Base-by-base conservation (phyloP, 768 basidiomycete species). In the Trametes punicea region DNA sequence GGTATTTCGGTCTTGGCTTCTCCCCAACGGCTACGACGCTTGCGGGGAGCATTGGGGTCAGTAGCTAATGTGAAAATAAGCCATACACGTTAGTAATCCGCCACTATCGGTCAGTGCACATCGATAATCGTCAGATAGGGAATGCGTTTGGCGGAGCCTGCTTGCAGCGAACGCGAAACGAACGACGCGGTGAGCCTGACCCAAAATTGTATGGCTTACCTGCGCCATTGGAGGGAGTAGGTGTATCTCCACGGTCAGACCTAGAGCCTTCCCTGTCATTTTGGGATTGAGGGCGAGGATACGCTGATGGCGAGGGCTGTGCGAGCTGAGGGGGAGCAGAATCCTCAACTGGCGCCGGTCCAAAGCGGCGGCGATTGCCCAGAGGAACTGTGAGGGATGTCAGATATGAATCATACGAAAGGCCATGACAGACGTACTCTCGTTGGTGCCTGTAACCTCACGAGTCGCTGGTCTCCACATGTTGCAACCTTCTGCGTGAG, bases 21-120 rank as follows among this genome's bases (percentile, higher is more conserved):
- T 62, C 97, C 97, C 95, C 95, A 99, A 55, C 97, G 90, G 67
- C 94, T 97, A 64, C 93, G 89, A 61, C 96, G 85, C 76, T 98
- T 98, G 61, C 95, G 87, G 63, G 93, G 85, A 62, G 86, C 88
- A 69, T 93, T 90, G 54, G 85, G 80, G 70, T 89, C 85, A 80
- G 84, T 51, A 46, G 53, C 58, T 60, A 29, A 6, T 23, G 36
- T 10, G 36, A 31, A 23, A 6, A 63, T 58, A 55, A 64, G 66
- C 65, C 67, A 71, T 75, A 64, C 75, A 72, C 73, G 78, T 90
- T 83, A 87, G 84, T 85, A 77, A 72, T 73, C 74, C 67, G 61
- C 67, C 57, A 62, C 67, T 62, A 69, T 72, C 70, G 65, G 67
- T 71, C 62, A 57, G 57, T 67, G 55, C 69, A 70, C 67, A 55